These are phyloP conservation scores for Neoboletus magnificus DNA, from an alignment of 768 basidiomycete genomes.

Conservation along the genomic window DNA sequence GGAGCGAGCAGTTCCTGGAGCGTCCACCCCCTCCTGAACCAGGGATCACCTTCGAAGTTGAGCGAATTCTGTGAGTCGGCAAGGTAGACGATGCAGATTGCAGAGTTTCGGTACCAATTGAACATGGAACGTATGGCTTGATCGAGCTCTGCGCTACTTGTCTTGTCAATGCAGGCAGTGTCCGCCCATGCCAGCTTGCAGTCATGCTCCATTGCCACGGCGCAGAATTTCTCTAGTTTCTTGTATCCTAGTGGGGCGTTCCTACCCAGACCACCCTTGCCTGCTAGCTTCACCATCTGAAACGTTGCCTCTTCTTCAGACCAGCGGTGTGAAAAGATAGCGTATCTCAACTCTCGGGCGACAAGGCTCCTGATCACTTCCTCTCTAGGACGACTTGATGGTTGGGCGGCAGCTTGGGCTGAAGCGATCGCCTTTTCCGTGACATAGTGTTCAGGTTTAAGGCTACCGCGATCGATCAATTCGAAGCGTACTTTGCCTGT, in stretches of 20 bases:
- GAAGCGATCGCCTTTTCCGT: not conserved
- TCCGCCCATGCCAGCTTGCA: constrained; percentile 27
- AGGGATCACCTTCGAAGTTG: not conserved
- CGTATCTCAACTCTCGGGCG: not conserved
- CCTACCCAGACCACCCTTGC: not conserved
- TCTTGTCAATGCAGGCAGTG: not conserved
- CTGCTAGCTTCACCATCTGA: not conserved
- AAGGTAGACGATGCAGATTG: not conserved
- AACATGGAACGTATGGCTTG: not conserved
- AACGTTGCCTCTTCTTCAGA: not conserved
- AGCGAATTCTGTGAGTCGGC: not conserved
- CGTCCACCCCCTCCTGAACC: not conserved
- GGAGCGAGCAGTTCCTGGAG: constrained; percentile 12
- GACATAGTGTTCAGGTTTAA: not conserved
- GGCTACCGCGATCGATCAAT: not conserved
- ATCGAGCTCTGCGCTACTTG: constrained; percentile 7
- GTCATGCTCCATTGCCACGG: not conserved
- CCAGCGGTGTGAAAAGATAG: not conserved
- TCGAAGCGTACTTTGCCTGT: not conserved
- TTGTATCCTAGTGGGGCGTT: not conserved
- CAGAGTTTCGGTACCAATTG: constrained; percentile 4
- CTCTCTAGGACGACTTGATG: not conserved
- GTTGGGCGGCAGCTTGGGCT: not conserved
- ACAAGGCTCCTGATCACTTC: not conserved
- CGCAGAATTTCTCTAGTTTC: not conserved